A percentile compares a stretch with the other conserved stretches of the same genome.
Conservation (phyloP, 2,329 filamentous ascomycete species). For the Cercospora canescens region DNA sequence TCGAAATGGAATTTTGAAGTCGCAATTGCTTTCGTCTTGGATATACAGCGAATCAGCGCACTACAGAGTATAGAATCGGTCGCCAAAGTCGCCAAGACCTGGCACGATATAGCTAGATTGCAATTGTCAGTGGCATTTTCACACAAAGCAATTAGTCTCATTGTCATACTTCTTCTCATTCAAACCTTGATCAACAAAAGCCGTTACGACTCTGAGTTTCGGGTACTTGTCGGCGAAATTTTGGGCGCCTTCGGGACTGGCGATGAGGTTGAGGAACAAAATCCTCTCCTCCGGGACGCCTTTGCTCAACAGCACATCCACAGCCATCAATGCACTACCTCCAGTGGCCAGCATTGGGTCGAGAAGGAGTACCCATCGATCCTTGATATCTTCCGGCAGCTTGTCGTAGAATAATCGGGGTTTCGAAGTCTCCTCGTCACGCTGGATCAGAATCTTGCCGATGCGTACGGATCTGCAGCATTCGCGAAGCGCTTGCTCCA, state of each 20-base stretch:
- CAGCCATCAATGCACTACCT: conserved; percentile 96
- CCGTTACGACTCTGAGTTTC: conserved; percentile 85
- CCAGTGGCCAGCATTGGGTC: conserved; percentile 99
- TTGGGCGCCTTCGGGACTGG: conserved; percentile 88
- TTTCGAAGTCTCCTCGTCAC: conserved; percentile 90
- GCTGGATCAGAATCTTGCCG: conserved; percentile 96
- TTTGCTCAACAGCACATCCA: conserved; percentile 84
- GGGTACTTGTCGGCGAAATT: conserved; percentile 90
- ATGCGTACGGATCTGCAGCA: conserved; percentile 98
- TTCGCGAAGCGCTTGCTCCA: conserved; percentile 95
- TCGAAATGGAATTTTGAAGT: too few relatives aligned
- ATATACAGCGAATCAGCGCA: not conserved
- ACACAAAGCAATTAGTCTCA: not conserved
- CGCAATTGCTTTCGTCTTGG: not conserved
- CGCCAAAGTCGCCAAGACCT: conserved; percentile 91
- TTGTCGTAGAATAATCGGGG: conserved; percentile 98
- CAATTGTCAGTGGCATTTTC: conserved; percentile 35
- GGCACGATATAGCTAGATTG: conserved; percentile 85
- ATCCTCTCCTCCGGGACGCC: conserved; percentile 95
- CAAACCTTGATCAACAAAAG: conserved; percentile 94
- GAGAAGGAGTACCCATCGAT: conserved; percentile 88
- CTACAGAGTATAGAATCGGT: conserved; percentile 84
- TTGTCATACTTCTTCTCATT: conserved; percentile 91
- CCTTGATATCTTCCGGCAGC: conserved; percentile 86
- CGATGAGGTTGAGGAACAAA: conserved; percentile 93